Percentiles rank a stretch among this genome's conserved stretches.
Conservation (phyloP, 1,284 basidiomycete genomes). For the Sutorius eximius region DNA sequence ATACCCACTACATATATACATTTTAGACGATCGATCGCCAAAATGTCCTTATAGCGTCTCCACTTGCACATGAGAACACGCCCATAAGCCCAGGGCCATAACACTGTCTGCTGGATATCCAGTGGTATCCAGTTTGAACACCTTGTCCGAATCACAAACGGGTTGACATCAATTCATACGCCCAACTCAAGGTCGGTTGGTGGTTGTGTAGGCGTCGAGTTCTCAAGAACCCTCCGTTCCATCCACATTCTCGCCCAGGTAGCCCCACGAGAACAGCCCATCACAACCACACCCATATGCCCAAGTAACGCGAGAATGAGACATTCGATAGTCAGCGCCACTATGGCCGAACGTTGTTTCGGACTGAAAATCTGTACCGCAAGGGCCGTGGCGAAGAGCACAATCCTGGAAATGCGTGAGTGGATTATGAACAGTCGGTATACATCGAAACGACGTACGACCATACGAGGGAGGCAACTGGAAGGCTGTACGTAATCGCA, state of each 20-base stretch:
- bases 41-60: too few species aligned
- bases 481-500: conserved; percentile 19
- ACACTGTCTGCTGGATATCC: too few species aligned
- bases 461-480: conserved; percentile 19
- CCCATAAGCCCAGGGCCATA: too few species aligned
- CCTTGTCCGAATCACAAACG: neutral
- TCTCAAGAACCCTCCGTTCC: neutral
- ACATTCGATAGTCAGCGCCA: conserved; percentile 12
- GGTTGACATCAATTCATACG: neutral
- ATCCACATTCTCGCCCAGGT: neutral
- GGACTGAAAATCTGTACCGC: conserved; percentile 13
- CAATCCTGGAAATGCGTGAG: conserved; percentile 7
- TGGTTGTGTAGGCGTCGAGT: neutral
- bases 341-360: neutral
- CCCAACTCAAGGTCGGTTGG: neutral
- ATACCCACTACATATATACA: neutral
- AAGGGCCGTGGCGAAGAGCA: conserved; percentile 12
- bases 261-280: conserved; percentile 2
- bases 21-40: neutral
- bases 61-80: too few species aligned
- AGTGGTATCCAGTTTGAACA: neutral
- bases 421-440: neutral
- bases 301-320: conserved; percentile 7
- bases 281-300: neutral
- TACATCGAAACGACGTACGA: conserved; percentile 9